phyloP scores from a whole-genome alignment of 129 eudicot species.

The Escallonia rubra region DNA sequence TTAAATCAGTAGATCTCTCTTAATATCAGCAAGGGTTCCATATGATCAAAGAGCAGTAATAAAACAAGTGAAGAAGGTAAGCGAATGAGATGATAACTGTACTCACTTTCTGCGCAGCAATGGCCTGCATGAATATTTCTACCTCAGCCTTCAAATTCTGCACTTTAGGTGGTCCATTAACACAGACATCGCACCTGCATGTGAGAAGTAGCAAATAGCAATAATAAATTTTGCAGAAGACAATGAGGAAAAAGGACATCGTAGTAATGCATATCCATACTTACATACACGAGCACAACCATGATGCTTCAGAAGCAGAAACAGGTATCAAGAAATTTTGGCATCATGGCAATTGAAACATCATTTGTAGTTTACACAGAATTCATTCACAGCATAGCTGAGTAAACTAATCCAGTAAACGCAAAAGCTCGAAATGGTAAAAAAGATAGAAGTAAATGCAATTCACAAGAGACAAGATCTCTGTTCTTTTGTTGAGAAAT shows the following conservation, averaged over 20 bases:
- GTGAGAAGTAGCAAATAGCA: constrained; percentile 7
- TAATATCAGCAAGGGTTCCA: no score
- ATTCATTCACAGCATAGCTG: no score
- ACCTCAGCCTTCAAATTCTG: constrained; percentile 62
- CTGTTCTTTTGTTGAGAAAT: neutral
- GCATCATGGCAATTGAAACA: constrained; percentile 1
- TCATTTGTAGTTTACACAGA: no score
- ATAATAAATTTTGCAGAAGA: neutral
- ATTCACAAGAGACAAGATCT: neutral
- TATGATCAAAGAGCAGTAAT: no score
- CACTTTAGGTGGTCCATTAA: constrained; percentile 67
- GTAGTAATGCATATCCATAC: no score
- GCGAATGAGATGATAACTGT: constrained; percentile 3
- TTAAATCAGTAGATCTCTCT: no score
- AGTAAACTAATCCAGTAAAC: no score
- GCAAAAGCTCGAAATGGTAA: neutral
- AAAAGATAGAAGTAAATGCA: no score
- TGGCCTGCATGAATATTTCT: constrained; percentile 43
- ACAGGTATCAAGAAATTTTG: neutral
- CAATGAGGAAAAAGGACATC: neutral
- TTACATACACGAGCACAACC: no score
- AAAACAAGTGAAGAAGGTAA: neutral
- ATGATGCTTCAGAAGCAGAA: no score
- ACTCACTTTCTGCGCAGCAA: constrained; percentile 60
- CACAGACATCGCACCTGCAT: constrained; percentile 71